Evolutionary conservation across 139 green algal species (phyloP).

Genomic region (Coelastrella sp.): DNA sequence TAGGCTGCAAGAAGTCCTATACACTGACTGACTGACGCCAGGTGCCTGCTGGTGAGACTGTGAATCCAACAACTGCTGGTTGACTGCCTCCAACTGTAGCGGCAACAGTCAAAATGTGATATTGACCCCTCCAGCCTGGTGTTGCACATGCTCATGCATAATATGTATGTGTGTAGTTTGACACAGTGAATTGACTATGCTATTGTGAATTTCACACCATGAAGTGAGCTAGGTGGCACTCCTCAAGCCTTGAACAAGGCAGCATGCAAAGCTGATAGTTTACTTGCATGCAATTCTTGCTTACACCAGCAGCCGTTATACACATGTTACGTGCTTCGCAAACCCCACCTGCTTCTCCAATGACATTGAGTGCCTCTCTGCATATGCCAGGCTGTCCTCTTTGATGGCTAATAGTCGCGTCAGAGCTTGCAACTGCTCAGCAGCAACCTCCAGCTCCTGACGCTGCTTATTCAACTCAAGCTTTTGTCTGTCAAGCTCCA

Average conservation of each 20-base stretch:
- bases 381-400: neutral
- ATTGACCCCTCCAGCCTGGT: too few relatives aligned
- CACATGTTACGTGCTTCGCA: neutral
- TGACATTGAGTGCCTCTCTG: neutral
- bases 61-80: conserved; percentile 4
- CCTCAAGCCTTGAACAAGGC: too few relatives aligned
- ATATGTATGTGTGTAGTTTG: too few relatives aligned
- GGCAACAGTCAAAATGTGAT: neutral
- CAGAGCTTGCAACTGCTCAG: conserved; percentile 3
- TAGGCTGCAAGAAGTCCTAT: too few relatives aligned
- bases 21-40: too few relatives aligned
- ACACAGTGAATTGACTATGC: too few relatives aligned
- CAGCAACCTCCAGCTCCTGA: conserved; percentile 16
- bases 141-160: too few relatives aligned
- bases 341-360: conserved; percentile 9
- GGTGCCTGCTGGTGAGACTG: neutral
- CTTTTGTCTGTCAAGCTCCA: neutral
- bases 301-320: too few relatives aligned
- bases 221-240: too few relatives aligned
- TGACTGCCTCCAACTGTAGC: conserved; percentile 1
- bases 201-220: too few relatives aligned
- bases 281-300: too few relatives aligned
- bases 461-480: conserved; percentile 1
- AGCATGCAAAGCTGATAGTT: too few relatives aligned
- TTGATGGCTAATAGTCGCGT: neutral